Evolutionary conservation across 1,284 basidiomycete species (phyloP), one percentile per base, ranked within the genome.

Genomic region (Chalciporus sp.): DNA sequence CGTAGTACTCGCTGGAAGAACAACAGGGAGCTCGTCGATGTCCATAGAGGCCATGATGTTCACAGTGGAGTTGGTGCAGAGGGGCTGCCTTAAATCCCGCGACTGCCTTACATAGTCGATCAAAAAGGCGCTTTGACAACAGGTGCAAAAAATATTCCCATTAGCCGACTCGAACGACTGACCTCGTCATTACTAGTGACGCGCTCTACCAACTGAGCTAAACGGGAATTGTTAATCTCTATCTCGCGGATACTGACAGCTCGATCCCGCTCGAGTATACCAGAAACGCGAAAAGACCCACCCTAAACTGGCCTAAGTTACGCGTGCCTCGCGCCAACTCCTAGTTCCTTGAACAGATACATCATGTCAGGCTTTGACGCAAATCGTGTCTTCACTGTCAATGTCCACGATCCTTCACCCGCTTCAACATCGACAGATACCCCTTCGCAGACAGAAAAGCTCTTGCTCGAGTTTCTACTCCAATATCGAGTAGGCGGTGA

Each of bases 401-500:
- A 86, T 27, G 85, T 92, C 1, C 84, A 90, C 59, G 83, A 86
- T 59, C 72, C 76, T 12, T 62, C 65, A n/a, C 73, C 81, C 1
- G 65, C 81, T 7, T 72, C 83, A 9, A 71, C 77, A 4, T 74
- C 80, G 8, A 80, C 83, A 29, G 89, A 93, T 41, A 80, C 83
- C 0, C 87, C 89, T 3, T 87, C 92, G 3, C 88, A 92, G 65
- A 85, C 85, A 0, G 93, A 95, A 67, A 86, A 83, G 61, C 78
- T 86, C 40, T 81, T 98, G 39, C 80, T 88, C 50, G 88, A 95
- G 43, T 98, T 98, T 71, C 76, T 98, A 49, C 79, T 90, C 37
- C 85, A 88, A 56, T 98, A 92, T 74, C 86, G 94, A 59, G 82
- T 95, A 42, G 92, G 90, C 10, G 89, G 89, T 60, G 89, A 93